Conservation (phyloP, 1,139 yeast species). For the Pichia sp. region DNA sequence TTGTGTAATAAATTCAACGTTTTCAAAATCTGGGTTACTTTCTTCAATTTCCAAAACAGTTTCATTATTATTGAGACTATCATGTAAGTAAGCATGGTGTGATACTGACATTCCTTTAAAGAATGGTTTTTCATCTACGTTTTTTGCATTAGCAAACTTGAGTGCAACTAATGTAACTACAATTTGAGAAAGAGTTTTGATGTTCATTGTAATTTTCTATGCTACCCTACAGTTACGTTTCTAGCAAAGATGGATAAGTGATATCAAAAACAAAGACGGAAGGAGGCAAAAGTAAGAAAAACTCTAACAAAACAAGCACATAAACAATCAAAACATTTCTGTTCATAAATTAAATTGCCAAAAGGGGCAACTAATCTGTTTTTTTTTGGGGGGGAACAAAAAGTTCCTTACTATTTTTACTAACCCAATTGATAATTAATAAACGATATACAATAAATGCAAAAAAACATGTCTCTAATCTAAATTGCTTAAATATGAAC, state of each 20-base stretch:
- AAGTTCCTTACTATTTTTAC: background rate
- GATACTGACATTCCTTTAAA: no score
- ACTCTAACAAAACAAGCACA: background rate
- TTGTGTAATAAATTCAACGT: constrained; percentile 3
- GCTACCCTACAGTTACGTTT: background rate
- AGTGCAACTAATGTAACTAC: background rate
- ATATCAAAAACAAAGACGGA: background rate
- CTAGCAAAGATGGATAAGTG: background rate
- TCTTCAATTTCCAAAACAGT: constrained; percentile 5
- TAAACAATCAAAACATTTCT: background rate
- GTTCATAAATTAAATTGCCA: background rate
- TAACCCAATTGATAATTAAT: background rate
- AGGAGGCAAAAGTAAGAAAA: background rate
- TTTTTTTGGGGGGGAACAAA: background rate
- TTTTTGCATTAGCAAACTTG: background rate
- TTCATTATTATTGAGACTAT: constrained; percentile 1
- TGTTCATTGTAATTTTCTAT: background rate
- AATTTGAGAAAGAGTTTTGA: background rate
- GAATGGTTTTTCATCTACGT: background rate
- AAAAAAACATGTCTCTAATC: background rate
- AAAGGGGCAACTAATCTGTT: background rate
- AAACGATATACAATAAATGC: background rate
- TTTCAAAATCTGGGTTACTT: constrained; percentile 4
- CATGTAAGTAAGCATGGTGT: background rate
- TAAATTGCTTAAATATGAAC: background rate